phyloP scores from a whole-genome alignment of 768 basidiomycete genomes.

The Pleurotus tuoliensis region DNA sequence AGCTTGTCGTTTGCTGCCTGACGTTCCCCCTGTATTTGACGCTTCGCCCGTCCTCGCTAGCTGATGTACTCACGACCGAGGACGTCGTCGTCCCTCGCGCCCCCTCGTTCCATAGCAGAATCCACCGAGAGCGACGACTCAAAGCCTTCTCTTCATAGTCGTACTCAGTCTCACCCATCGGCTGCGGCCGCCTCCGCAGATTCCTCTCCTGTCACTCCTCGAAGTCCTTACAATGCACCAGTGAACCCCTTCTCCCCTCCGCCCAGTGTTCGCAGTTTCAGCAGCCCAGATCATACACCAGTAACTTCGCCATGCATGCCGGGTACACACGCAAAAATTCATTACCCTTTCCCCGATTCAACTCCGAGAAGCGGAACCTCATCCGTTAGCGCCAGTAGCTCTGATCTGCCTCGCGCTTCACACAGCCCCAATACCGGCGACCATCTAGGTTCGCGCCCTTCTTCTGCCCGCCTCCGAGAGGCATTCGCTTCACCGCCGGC shows the following conservation, averaged over 20 bases:
- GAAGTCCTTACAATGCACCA: conserved; percentile 28
- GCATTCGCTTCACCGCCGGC: conserved; percentile 55
- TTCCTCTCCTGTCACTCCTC: conserved; percentile 39
- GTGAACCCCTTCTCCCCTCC: conserved; percentile 53
- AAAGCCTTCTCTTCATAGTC: conserved; percentile 25
- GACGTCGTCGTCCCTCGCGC: conserved; percentile 24
- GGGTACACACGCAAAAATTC: conserved; percentile 16
- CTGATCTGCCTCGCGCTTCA: conserved; percentile 38
- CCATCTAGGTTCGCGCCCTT: conserved; percentile 14
- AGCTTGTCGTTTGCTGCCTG: neutral
- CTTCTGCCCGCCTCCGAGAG: conserved; percentile 45
- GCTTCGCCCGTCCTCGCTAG: neutral
- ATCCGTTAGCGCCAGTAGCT: conserved; percentile 36
- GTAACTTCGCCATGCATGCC: conserved; percentile 17
- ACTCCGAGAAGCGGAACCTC: conserved; percentile 32
- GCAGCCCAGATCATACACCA: conserved; percentile 28
- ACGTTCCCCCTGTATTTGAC: neutral
- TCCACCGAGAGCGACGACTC: conserved; percentile 27
- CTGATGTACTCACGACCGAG: conserved; percentile 1
- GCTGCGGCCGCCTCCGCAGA: conserved; percentile 26
- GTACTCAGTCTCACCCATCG: conserved; percentile 32
- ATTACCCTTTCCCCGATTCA: conserved; percentile 31
- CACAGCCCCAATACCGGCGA: conserved; percentile 30
- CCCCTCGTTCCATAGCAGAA: conserved; percentile 27
- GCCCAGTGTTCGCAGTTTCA: conserved; percentile 41